phyloP scores from a whole-genome alignment of 306 rosid species.

The Lupinus albus region DNA sequence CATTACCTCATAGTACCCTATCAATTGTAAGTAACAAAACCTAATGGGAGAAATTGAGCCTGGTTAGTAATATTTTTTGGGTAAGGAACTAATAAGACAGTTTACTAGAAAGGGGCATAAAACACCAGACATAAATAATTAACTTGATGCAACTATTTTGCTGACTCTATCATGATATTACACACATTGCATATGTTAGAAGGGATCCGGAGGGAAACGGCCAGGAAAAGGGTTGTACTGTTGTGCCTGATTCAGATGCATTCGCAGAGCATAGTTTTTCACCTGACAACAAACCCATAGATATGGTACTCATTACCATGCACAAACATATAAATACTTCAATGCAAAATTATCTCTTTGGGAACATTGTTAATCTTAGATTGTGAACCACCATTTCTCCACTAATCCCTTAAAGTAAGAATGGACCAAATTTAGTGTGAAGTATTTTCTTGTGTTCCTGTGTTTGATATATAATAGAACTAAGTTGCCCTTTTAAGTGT shows the following conservation, averaged over 20 bases:
- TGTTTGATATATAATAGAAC: neutral
- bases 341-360: neutral
- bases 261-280: slow-evolving; percentile 83
- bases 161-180: slow-evolving; percentile 37
- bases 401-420: neutral
- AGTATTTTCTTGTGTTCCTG: neutral
- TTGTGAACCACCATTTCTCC: neutral
- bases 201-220: slow-evolving; percentile 83
- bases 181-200: slow-evolving; percentile 44
- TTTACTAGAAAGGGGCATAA: neutral
- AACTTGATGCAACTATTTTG: slow-evolving; percentile 37
- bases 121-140: slow-evolving; percentile 20
- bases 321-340: neutral
- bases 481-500: neutral
- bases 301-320: slow-evolving; percentile 28
- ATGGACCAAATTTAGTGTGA: neutral
- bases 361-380: neutral
- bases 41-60: no score
- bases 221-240: slow-evolving; percentile 80
- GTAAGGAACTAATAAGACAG: no score
- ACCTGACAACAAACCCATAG: slow-evolving; percentile 57
- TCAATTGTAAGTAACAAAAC: neutral
- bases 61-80: no score
- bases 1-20: neutral
- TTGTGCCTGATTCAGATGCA: slow-evolving; percentile 96